phyloP scores from a whole-genome alignment of 2,329 filamentous ascomycete genomes.

The Epicoccum nigrum region DNA sequence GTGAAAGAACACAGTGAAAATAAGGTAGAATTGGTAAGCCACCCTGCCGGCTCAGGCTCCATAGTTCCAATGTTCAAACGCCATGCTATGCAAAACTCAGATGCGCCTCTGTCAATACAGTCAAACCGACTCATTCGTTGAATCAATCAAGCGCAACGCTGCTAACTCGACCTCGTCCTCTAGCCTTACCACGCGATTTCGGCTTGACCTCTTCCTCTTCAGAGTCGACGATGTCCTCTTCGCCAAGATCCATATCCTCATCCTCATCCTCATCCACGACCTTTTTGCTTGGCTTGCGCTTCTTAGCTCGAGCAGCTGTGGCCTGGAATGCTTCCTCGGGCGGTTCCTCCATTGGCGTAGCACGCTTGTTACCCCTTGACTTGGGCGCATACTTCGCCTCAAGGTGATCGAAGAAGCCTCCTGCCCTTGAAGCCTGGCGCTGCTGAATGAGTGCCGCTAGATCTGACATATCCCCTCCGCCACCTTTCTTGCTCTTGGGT shows the following conservation, averaged over 20 bases:
- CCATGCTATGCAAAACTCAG: constrained; percentile 22
- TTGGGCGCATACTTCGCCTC: constrained; percentile 46
- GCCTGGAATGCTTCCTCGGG: constrained; percentile 66
- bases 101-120: background rate
- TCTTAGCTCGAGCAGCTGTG: constrained; percentile 36
- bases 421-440: constrained; percentile 42
- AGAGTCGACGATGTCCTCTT: constrained; percentile 36
- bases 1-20: background rate
- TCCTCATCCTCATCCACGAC: constrained; percentile 18
- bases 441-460: constrained; percentile 48
- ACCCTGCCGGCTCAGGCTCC: no score
- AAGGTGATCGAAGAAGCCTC: constrained; percentile 44
- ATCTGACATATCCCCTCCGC: constrained; percentile 42
- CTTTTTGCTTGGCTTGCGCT: constrained; percentile 33
- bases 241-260: constrained; percentile 29
- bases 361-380: constrained; percentile 54
- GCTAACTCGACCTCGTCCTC: constrained; percentile 25
- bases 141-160: constrained; percentile 14
- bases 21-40: background rate
- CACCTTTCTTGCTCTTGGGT: constrained; percentile 38
- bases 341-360: constrained; percentile 57
- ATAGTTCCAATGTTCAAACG: constrained; percentile 12
- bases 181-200: constrained; percentile 24
- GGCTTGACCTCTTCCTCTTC: constrained; percentile 33
- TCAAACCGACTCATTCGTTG: background rate